These are phyloP conservation scores for Pseudonectria foliicola DNA, from an alignment of 2,329 filamentous ascomycete genomes.

Conservation along the genomic window DNA sequence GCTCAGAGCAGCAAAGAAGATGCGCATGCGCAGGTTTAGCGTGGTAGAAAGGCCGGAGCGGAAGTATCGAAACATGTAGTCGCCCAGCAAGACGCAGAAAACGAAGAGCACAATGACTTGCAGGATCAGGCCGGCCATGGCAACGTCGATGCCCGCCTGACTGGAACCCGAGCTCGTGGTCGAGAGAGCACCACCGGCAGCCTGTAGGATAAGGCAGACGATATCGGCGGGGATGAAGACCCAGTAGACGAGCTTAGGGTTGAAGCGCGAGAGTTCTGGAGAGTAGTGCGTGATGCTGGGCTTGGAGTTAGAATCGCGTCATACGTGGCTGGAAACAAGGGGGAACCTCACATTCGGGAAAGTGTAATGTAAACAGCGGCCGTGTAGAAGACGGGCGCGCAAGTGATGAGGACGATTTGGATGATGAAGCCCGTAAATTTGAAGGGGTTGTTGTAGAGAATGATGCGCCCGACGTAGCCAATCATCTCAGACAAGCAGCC, in stretches of 20 bases:
- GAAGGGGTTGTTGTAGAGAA: slow-evolving; percentile 51
- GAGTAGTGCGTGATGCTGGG: slow-evolving; percentile 32
- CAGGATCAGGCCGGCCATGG: slow-evolving; percentile 46
- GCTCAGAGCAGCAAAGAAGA: slow-evolving; percentile 46
- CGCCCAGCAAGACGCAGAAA: slow-evolving; percentile 41
- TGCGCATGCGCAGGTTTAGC: slow-evolving; percentile 17
- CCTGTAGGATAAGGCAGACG: slow-evolving; percentile 48
- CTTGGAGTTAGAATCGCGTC: slow-evolving; percentile 1
- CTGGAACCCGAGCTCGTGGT: slow-evolving; percentile 38
- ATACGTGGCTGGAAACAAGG: fast-evolving
- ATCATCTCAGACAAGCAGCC: slow-evolving; percentile 53
- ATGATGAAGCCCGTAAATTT: slow-evolving; percentile 52
- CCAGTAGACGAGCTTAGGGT: slow-evolving; percentile 34
- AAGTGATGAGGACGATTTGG: slow-evolving; percentile 46
- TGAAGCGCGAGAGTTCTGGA: slow-evolving; percentile 32
- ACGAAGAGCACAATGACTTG: slow-evolving; percentile 48
- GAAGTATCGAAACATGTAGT: slow-evolving; percentile 39
- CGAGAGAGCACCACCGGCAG: slow-evolving; percentile 46
- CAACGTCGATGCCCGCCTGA: slow-evolving; percentile 30
- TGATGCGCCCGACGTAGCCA: slow-evolving; percentile 53
- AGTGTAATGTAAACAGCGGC: slow-evolving; percentile 61
- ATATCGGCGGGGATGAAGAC: slow-evolving; percentile 47
- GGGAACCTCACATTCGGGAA: slow-evolving; percentile 26
- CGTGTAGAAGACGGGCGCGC: slow-evolving; percentile 36
- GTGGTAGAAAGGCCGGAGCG: slow-evolving; percentile 12